Evolutionary conservation across 2,329 filamentous ascomycete genomes (phyloP).

Genomic region (Ophiostoma sp.): DNA sequence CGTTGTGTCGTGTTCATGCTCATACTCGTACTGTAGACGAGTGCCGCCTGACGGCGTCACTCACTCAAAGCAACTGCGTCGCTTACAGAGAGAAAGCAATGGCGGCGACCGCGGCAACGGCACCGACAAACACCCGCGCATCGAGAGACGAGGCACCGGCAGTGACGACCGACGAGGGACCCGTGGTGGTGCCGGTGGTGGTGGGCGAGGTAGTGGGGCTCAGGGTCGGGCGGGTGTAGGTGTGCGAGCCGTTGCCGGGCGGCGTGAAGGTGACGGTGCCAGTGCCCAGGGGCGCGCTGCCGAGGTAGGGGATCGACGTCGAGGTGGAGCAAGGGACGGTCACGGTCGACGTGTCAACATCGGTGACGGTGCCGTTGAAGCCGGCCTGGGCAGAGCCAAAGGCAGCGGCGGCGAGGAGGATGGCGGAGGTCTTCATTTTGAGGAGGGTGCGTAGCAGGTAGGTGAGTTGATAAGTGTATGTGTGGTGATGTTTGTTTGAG

Average conservation of each 20-base stretch:
- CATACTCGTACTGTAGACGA: neutral
- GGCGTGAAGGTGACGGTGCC: constrained; percentile 16
- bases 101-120: constrained; percentile 29
- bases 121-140: constrained; percentile 26
- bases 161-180: constrained; percentile 10
- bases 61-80: neutral
- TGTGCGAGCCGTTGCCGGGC: constrained; percentile 18
- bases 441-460: neutral
- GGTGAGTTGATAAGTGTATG: too few relatives aligned
- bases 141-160: constrained; percentile 26
- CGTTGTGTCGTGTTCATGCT: neutral
- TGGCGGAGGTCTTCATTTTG: constrained; percentile 28
- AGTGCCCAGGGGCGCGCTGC: constrained; percentile 4
- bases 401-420: constrained; percentile 26
- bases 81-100: constrained; percentile 30
- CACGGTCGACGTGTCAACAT: constrained; percentile 3
- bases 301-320: neutral
- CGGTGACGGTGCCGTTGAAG: constrained; percentile 11
- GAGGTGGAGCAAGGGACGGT: constrained; percentile 20
- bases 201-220: neutral
- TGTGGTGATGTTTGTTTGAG: neutral
- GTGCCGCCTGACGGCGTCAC: neutral
- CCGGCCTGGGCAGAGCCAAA: constrained; percentile 20
- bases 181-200: neutral
- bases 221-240: constrained; percentile 10